Evolutionary conservation across 176 grass and related monocot species (phyloP).

Genomic region (Aechmea fasciata): DNA sequence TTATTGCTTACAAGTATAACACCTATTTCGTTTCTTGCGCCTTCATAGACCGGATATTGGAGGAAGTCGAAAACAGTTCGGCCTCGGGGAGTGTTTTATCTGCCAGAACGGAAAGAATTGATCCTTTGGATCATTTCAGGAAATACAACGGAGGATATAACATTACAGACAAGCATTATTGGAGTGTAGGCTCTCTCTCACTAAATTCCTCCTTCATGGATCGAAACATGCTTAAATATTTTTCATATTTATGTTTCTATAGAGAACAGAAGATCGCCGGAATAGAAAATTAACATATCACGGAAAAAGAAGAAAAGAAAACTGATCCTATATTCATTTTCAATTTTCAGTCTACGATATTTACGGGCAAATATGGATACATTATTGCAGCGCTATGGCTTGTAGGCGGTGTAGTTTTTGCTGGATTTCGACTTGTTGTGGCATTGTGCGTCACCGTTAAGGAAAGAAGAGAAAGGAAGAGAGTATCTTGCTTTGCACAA

Average conservation of each 20-base stretch:
- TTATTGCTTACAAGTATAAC: slow-evolving; percentile 21
- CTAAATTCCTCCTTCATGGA: neutral
- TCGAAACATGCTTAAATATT: neutral
- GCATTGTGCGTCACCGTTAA: slow-evolving; percentile 39
- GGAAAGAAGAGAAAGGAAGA: slow-evolving; percentile 18
- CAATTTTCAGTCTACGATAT: slow-evolving; percentile 72
- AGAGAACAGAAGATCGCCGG: too few species aligned
- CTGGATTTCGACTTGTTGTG: slow-evolving; percentile 9
- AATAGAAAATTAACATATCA: too few species aligned
- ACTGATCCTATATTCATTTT: slow-evolving; percentile 21
- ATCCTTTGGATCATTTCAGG: slow-evolving; percentile 52
- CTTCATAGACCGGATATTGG: slow-evolving; percentile 23
- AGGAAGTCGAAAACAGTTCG: slow-evolving; percentile 13
- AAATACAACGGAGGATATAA: slow-evolving; percentile 83
- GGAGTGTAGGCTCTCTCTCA: slow-evolving; percentile 65
- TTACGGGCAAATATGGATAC: slow-evolving; percentile 79
- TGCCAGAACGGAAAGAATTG: slow-evolving; percentile 46
- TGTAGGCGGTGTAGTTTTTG: slow-evolving; percentile 35
- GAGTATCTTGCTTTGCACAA: slow-evolving; percentile 29
- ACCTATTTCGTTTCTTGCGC: slow-evolving; percentile 16
- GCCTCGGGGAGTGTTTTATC: slow-evolving; percentile 23
- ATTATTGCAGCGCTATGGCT: slow-evolving; percentile 66
- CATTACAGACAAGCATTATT: slow-evolving; percentile 81
- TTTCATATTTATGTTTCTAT: too few species aligned
- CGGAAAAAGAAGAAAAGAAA: slow-evolving; percentile 1